These are phyloP conservation scores for Trematosphaeria pertusa DNA, from an alignment of 2,329 filamentous ascomycete species.

Conservation along the genomic window DNA sequence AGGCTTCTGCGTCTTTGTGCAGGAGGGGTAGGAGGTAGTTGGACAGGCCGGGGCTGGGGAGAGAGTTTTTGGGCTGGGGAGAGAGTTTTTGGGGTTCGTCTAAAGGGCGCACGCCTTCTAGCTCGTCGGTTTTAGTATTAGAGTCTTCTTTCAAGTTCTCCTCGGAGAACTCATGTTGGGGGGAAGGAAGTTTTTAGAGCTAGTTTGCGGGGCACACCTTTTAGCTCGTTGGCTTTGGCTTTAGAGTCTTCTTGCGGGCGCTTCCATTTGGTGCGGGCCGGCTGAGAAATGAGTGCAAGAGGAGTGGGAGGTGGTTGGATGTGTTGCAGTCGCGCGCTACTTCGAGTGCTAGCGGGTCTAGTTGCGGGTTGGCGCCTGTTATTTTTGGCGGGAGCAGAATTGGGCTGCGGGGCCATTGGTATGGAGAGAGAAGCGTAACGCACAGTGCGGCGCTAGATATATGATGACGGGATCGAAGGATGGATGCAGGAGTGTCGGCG, in stretches of 20 bases:
- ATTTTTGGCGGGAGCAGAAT: conserved; percentile 16
- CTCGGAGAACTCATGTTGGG: conserved; percentile 7
- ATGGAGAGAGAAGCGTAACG: conserved; percentile 13
- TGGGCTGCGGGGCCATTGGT: conserved; percentile 13
- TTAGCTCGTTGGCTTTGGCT: conserved; percentile 11
- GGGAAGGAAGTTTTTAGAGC: conserved; percentile 2
- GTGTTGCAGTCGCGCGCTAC: too few species aligned
- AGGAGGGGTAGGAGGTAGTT: conserved; percentile 7
- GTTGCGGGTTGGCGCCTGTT: too few species aligned
- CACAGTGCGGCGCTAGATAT: conserved; percentile 14
- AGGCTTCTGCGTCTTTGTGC: conserved; percentile 9
- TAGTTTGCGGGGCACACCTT: conserved; percentile 12
- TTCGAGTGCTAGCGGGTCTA: conserved; percentile 12
- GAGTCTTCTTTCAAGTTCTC: conserved; percentile 11
- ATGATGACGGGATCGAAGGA: conserved; percentile 1
- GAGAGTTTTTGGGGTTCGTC: conserved; percentile 4
- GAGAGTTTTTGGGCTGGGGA: conserved; percentile 5
- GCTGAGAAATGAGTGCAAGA: too few species aligned
- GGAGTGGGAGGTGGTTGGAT: too few species aligned
- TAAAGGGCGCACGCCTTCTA: conserved; percentile 9
- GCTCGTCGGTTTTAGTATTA: conserved; percentile 16
- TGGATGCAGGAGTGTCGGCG: conserved; percentile 2
- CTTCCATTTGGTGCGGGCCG: too few species aligned
- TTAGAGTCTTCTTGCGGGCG: conserved; percentile 14
- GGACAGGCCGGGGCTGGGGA: conserved; percentile 7